Conservation (phyloP, 306 rosid genomes). For the Cicer yamashitae region DNA sequence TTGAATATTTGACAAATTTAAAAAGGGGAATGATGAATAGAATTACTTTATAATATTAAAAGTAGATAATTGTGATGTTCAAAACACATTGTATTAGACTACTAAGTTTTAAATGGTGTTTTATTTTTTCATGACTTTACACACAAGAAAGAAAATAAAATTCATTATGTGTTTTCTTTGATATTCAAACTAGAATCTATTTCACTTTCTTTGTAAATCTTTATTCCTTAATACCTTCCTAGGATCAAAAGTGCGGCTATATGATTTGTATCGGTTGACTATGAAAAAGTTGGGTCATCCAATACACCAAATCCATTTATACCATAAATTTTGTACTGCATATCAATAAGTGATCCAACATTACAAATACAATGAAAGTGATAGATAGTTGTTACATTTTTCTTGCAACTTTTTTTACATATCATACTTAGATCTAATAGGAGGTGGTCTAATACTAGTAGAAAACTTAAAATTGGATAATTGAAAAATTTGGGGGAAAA, state of each 20-base stretch:
- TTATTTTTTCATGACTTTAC: background rate
- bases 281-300: conserved; percentile 71
- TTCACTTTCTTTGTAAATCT: conserved; percentile 51
- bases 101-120: too few relatives aligned
- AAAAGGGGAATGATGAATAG: too few relatives aligned
- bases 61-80: too few relatives aligned
- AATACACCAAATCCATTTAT: conserved; percentile 56
- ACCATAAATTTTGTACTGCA: conserved; percentile 57
- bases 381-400: conserved; percentile 61
- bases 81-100: too few relatives aligned
- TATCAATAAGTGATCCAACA: conserved; percentile 65
- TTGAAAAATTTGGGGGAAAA: too few relatives aligned
- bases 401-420: conserved; percentile 51
- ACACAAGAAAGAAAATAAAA: background rate
- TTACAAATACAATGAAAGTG: conserved; percentile 73
- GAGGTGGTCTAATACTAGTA: too few relatives aligned
- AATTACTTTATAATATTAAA: too few relatives aligned
- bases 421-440: too few relatives aligned
- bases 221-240: conserved; percentile 76
- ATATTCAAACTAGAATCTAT: too few relatives aligned
- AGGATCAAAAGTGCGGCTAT: conserved; percentile 75
- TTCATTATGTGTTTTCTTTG: conserved; percentile 8
- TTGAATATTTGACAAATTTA: too few relatives aligned
- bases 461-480: too few relatives aligned
- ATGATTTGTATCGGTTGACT: conserved; percentile 78